Evolutionary conservation across 176 grass and related monocot species (phyloP), one percentile per base, ranked within the genome.

Genomic region (Olyra latifolia): DNA sequence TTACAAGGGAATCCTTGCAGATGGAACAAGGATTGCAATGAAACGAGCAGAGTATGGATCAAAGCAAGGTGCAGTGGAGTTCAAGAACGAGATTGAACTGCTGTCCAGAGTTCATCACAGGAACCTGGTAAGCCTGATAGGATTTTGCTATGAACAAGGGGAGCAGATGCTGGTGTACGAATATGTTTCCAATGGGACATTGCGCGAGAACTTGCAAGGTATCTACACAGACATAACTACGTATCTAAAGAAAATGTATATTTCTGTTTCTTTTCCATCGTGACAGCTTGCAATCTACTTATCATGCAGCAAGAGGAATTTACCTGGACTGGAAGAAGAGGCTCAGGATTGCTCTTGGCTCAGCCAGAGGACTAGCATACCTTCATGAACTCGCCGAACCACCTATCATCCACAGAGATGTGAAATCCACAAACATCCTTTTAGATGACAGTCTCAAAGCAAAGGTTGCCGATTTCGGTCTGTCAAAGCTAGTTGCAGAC

Each of bases 131-230:
- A 80, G 76, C 64, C 83, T 97, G 80, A 74, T 92, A 56, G 94
- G 94, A 35, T 97, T 97, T 74, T 94, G 89, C 79, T 94, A 89
- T 66, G 91, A 97, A 28, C 87, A 97, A 88, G 91, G 87, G 60
- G 94, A 97, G 60, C 91, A 94, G 83, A 92, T 97, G 91, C 65
- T 97, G 79, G 91, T 97, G 11, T 97, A 97, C 16, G 94, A 97
- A 52, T 97, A 86, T 48, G 61, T 97, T 69, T 55, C 89, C 20
- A 97, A 94, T 66, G 94, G 94, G 32, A 94, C 87, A 57, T 39
- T 94, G 69, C 81, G 91, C 49, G 84, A 94, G 10, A 97, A 91
- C 80, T 81, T 97, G 62, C 80, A 87, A 60, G 87, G 94, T 97
- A 79, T 41, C 69, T 25, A 80, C 38, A 70, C 39, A 76, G 0